Conservation (phyloP, 2,329 filamentous ascomycete genomes). For the Neofusicoccum kwambonambiense region DNA sequence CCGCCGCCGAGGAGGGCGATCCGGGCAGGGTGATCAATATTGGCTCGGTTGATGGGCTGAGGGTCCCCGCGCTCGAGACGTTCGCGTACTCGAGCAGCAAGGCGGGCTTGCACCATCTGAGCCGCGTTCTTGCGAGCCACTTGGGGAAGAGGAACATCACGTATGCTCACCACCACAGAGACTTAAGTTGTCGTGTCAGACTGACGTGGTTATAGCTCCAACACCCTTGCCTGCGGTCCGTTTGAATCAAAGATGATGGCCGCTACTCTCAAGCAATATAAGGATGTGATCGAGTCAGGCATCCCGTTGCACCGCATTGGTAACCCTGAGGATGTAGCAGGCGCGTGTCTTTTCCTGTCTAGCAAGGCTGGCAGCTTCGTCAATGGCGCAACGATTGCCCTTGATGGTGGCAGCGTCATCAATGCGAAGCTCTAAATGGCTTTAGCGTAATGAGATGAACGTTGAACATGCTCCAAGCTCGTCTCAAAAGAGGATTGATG, state of each 20-base stretch:
- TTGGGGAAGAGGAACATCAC: constrained; percentile 62
- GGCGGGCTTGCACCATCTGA: constrained; percentile 64
- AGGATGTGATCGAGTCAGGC: constrained; percentile 55
- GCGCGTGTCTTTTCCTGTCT: constrained; percentile 67
- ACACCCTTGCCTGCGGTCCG: constrained; percentile 70
- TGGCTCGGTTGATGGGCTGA: constrained; percentile 62
- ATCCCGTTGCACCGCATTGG: constrained; percentile 69
- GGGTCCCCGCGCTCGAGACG: constrained; percentile 59
- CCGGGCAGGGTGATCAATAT: constrained; percentile 65
- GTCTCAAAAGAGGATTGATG: not conserved
- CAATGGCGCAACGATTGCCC: constrained; percentile 43
- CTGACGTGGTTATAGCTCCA: constrained; percentile 40
- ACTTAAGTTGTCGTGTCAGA: constrained; percentile 23
- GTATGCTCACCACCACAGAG: not conserved
- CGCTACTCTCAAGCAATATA: constrained; percentile 60
- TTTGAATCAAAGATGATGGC: constrained; percentile 75
- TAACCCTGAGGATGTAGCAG: constrained; percentile 66
- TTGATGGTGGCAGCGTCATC: constrained; percentile 42
- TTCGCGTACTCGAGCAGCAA: constrained; percentile 62
- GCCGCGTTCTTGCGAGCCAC: constrained; percentile 62
- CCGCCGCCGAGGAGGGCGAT: constrained; percentile 42
- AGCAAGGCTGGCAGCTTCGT: constrained; percentile 60
- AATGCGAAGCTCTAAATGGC: constrained; percentile 34
- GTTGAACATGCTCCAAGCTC: not conserved
- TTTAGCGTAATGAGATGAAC: not conserved